Evolutionary conservation across 164 flowering plant species (phyloP), one percentile per base, ranked within the genome.

Genomic region (Aristolochia californica): DNA sequence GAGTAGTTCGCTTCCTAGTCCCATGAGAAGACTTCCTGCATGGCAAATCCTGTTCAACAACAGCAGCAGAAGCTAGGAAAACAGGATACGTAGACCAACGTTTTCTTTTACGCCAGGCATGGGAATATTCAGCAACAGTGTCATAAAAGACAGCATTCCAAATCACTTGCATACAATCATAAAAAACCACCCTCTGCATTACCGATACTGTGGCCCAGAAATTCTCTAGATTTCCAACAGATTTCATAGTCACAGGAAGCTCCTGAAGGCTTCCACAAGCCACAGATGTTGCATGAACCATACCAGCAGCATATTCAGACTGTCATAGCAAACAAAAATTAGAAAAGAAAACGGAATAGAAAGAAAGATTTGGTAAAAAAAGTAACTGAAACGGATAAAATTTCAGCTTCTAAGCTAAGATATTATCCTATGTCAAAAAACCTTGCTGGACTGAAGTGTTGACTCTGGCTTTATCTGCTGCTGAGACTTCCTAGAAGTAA

Each of bases 81-180:
- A 28, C 13, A 56, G 73, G 57, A 72, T 45, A 43, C 10, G 23
- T 57, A 22, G 73, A 76, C 93, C 96, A 84, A n/a, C 76, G 78
- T 59, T 70, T 84, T 50, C 68, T 66, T 72, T 74, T 84, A 50
- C 93, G 80, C 99, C 99, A 90, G 38, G 73, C 43, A 74, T 70
- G 65, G 7, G 77, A 51, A 73, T 59, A 75, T 13, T 84, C 80
- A 15, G 77, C 72, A n/a, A 90, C 55, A 43, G 75, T 58, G 58
- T 88, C 95, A 77, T 79, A 80, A 64, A 81, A 83, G 55, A 88
- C 83, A 68, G 88, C 82, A 74, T 90, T 87, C 99, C 99, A 94
- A 69, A 81, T 40, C 30, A 83, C 80, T 72, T 81, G 75, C 83
- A 82, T 74, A 72, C 84, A 90, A 45, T 81, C 74, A 63, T 80